These are phyloP conservation scores for Aegilops longissima DNA, from an alignment of 176 grass and related monocot species.

Conservation along the genomic window DNA sequence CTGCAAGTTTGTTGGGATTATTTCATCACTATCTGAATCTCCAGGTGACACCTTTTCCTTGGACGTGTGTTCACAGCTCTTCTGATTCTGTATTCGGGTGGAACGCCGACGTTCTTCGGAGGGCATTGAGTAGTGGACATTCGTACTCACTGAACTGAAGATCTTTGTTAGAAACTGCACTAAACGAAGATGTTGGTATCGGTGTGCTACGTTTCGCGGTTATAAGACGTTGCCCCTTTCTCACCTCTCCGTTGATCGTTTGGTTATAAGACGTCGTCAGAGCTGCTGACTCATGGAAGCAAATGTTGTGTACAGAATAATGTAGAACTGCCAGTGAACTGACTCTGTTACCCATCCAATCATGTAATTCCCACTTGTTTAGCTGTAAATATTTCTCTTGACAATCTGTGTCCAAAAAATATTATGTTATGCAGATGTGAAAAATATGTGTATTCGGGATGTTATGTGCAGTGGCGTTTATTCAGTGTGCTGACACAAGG, in stretches of 20 bases:
- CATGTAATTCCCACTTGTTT: not conserved
- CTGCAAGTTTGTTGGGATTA: constrained; percentile 21
- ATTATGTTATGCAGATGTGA: not conserved
- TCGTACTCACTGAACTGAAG: constrained; percentile 48
- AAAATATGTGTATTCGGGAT: not conserved
- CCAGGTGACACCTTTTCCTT: constrained; percentile 83
- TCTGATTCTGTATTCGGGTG: constrained; percentile 73
- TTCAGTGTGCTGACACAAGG: not conserved
- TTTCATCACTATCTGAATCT: constrained; percentile 53
- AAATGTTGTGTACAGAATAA: not conserved
- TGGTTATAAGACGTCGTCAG: not conserved
- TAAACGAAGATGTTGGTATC: not conserved
- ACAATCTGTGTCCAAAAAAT: not conserved
- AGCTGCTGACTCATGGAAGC: not conserved
- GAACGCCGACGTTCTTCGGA: constrained; percentile 63
- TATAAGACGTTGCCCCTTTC: not conserved
- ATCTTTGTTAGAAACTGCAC: not conserved
- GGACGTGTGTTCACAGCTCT: constrained; percentile 76
- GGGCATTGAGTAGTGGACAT: constrained; percentile 61
- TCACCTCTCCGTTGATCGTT: not conserved
- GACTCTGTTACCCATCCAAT: not conserved
- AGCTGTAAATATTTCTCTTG: constrained; percentile 9
- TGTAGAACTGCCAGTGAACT: not conserved
- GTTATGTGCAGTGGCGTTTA: not conserved
- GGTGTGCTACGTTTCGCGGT: not conserved